Conservation (phyloP, 805 yeast species). For the Spathaspora gorwiae region DNA sequence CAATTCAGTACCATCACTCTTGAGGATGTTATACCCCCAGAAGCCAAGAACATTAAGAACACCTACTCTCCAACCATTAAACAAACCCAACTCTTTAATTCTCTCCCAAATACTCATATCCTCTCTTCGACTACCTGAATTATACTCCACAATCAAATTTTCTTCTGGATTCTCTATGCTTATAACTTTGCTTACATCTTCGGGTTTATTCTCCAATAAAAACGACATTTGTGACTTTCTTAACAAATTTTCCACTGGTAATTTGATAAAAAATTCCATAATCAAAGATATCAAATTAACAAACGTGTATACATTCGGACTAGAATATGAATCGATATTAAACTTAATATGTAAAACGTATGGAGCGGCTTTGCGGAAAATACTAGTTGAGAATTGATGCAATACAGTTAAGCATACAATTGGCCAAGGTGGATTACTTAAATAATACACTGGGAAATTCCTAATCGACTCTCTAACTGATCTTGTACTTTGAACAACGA, state of each 20-base stretch:
- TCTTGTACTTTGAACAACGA: conserved; percentile 30
- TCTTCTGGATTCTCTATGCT: conserved; percentile 41
- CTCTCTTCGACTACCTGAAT: conserved; percentile 13
- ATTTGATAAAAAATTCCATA: conserved; percentile 64
- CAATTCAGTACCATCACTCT: conserved; percentile 41
- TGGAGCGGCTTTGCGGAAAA: conserved; percentile 65
- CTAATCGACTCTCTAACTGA: conserved; percentile 69
- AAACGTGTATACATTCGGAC: conserved; percentile 57
- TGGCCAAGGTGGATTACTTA: conserved; percentile 52
- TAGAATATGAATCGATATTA: conserved; percentile 62
- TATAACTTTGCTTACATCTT: conserved; percentile 34
- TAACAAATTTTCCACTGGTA: conserved; percentile 84
- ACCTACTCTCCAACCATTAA: conserved; percentile 92
- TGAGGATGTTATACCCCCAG: conserved; percentile 69
- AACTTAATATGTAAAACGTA: conserved; percentile 53
- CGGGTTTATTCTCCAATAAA: conserved; percentile 41
- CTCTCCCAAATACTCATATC: conserved; percentile 36
- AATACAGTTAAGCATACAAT: conserved; percentile 47
- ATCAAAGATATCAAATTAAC: conserved; percentile 58
- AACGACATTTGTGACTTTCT: conserved; percentile 78
- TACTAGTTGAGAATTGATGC: conserved; percentile 54
- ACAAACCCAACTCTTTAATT: conserved; percentile 34
- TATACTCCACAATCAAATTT: conserved; percentile 53
- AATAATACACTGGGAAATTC: conserved; percentile 50
- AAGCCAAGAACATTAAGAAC: conserved; percentile 72